Evolutionary conservation across 2,329 filamentous ascomycete genomes (phyloP), one percentile per base, ranked within the genome.

Genomic region (Diaporthe nobilis): DNA sequence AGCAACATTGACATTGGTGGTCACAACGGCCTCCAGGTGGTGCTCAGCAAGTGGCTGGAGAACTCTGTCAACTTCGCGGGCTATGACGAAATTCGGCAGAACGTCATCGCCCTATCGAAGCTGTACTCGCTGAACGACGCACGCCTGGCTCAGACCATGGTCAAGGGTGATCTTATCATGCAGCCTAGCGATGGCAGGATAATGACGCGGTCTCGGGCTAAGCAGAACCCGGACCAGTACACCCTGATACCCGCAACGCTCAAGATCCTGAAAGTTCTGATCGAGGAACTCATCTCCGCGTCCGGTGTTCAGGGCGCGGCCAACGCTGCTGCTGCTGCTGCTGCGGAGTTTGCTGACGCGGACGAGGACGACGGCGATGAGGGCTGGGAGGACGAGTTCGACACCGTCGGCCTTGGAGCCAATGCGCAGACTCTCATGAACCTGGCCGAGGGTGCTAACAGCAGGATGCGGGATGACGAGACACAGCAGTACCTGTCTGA

Each of bases 51-150:
- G 85, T 99, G 97, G 97, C 88, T 99, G 1, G 97, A 98, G 86
- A 98, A 98, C 84, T 98, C 95, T 5, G 91, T 98, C 84, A 98
- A 94, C 84, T 99, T 99, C 85, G 95, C 95, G n/a, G 97, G 97
- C 17, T 99, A 98, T 80, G 96, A 98, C 80, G 96, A 98, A 84
- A 98, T 98, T 80, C 92, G 96, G 79, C 95, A 98, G 84, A 99
- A 98, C 81, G 95, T 98, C 76, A 96, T 98, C 80, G 97, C 97
- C 8, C 90, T 99, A 3, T 96, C 95, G 0, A 98, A 97, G 82
- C 88, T 99, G 3, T 98, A 97, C 84, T 93, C 93, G 73, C 89
- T 99, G 25, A 94, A 97, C 81, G 96, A 98, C 81, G 87, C 92
- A 13, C 93, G 96, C 44, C 85, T 99, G 44, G 87, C 91, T 17